Percentiles rank a stretch among this genome's conserved stretches.
phyloP scores from a whole-genome alignment of 768 basidiomycete genomes.

The Zangia roseola region DNA sequence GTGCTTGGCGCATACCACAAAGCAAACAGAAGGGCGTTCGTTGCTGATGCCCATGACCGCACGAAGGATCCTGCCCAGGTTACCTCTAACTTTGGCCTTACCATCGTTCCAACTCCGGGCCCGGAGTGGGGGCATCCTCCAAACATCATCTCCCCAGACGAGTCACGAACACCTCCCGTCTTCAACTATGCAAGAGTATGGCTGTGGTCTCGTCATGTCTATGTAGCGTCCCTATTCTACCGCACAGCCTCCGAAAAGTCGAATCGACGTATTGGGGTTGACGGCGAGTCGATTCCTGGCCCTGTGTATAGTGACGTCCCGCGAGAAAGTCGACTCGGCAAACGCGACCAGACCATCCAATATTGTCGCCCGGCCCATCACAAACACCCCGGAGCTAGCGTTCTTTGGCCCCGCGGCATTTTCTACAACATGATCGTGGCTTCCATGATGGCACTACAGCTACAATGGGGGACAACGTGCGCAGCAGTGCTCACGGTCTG shows the following conservation, averaged over 20 bases:
- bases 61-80: background rate
- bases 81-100: slow-evolving; percentile 14
- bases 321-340: slow-evolving; percentile 17
- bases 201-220: slow-evolving; percentile 18
- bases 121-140: background rate
- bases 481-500: slow-evolving; percentile 29
- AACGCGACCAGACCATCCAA: slow-evolving; percentile 8
- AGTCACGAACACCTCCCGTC: slow-evolving; percentile 22
- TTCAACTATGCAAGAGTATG: slow-evolving; percentile 26
- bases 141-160: slow-evolving; percentile 21
- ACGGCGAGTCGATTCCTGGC: background rate
- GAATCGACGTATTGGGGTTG: background rate
- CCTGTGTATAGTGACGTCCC: slow-evolving; percentile 2
- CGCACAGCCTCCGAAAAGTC: slow-evolving; percentile 14
- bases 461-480: slow-evolving; percentile 35
- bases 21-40: slow-evolving; percentile 10
- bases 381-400: background rate
- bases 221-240: slow-evolving; percentile 18
- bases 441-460: slow-evolving; percentile 25
- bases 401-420: slow-evolving; percentile 23
- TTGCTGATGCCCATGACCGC: background rate
- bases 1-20: slow-evolving; percentile 20
- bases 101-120: slow-evolving; percentile 11
- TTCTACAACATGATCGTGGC: slow-evolving; percentile 29
- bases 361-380: slow-evolving; percentile 19